Evolutionary conservation across 495 filamentous ascomycete species (phyloP), one percentile per base, ranked within the genome.

Genomic region (Neurospora sp.): DNA sequence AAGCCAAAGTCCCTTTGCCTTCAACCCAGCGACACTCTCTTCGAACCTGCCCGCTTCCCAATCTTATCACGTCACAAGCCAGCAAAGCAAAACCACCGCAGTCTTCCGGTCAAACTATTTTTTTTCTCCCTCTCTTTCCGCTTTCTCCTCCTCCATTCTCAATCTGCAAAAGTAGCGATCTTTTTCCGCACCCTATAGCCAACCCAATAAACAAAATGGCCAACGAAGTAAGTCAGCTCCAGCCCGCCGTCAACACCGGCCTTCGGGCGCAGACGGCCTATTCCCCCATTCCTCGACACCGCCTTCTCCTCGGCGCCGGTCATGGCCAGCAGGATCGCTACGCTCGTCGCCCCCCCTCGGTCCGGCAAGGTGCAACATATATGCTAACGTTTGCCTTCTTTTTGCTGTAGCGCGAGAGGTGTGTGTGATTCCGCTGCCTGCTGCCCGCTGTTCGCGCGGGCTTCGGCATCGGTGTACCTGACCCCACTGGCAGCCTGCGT

Each of bases 401-500:
- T 62, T 38, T 42, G 39, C 66, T 82, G 71, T 80, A 91, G 94
- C 93, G 94, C 87, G 94, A 97, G 84, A 96, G 92, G 94, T 97
- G 80, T 80, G 84, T 85, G 74, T 74, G 75, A 69, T 36, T 74
- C 59, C 74, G 71, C 54, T 42, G 34, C 54, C 70, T 39, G 31
- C 17, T 37, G 42, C 36, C 24, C 71, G 10, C 28, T 54, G 36
- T 37, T 37, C 62, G 45, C 71, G 54, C 36, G 19, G n/a, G 66
- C 71, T 59, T 40, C 71, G 70, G 11, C 21, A 39, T 54, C 72
- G 71, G 38, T 71, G 69, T 21, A 48, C 39, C 73, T 62, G 48
- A 45, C 71, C 71, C 70, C 73, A 36, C 71, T 38, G 19, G 43
- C 37, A 39, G 54, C 37, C 37, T 42, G 38, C 69, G 36, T 59